Evolutionary conservation across 2,329 filamentous ascomycete species (phyloP).

Genomic region (Ceratocystis harringtonii): DNA sequence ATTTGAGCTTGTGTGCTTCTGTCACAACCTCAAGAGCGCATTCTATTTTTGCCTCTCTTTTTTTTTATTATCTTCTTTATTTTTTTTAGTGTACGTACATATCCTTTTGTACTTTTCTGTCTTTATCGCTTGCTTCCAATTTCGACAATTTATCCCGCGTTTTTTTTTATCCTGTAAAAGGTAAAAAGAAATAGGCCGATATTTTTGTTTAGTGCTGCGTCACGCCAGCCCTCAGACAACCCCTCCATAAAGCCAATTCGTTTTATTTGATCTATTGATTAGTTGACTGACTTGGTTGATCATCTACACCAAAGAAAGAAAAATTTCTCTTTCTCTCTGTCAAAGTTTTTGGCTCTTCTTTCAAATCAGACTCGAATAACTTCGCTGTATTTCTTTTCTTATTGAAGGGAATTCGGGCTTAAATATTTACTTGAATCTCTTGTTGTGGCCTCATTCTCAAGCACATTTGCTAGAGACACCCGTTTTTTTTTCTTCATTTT

Average conservation of each 20-base stretch:
- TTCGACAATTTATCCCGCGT: neutral
- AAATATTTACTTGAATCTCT: neutral
- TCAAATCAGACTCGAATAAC: neutral
- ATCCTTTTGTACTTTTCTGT: neutral
- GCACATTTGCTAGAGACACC: neutral
- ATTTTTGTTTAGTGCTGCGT: conserved; percentile 5
- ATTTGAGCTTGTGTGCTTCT: neutral
- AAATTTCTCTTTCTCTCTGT: neutral
- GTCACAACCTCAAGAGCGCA: neutral
- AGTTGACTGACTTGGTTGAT: neutral
- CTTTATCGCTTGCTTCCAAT: neutral
- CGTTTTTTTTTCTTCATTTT: neutral
- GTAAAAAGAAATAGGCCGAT: neutral
- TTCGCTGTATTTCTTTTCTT: neutral
- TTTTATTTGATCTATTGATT: neutral
- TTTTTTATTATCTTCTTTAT: neutral
- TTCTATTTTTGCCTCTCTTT: neutral
- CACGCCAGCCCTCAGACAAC: conserved; percentile 6
- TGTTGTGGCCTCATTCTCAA: neutral
- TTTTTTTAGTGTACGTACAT: neutral
- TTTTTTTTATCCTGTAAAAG: neutral
- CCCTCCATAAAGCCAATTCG: conserved; percentile 1
- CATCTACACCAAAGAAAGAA: neutral
- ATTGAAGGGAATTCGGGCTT: neutral
- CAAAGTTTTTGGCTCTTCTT: neutral